A percentile compares a stretch with the other conserved stretches of the same genome.
phyloP scores from a whole-genome alignment of 805 yeast species.

The Sungouiozyma ichnusensis region DNA sequence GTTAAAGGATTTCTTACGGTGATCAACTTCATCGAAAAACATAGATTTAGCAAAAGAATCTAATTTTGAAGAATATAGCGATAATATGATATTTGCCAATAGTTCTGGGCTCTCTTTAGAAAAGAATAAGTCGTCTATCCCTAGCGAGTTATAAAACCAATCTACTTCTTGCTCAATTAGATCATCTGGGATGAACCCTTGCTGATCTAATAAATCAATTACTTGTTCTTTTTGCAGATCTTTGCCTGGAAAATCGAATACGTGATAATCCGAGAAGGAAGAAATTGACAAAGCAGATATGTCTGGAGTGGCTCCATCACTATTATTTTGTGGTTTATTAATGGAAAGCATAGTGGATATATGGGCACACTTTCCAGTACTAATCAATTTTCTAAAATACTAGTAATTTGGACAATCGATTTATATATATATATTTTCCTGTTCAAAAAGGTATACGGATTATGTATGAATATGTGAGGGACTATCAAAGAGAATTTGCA shows the following conservation, averaged over 20 bases:
- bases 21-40: constrained; percentile 22
- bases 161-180: constrained; percentile 76
- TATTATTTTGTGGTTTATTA: not conserved
- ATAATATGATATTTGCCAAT: constrained; percentile 75
- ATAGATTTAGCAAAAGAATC: constrained; percentile 68
- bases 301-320: constrained; percentile 24
- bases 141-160: constrained; percentile 82
- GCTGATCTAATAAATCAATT: constrained; percentile 65
- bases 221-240: constrained; percentile 73
- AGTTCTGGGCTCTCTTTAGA: constrained; percentile 74
- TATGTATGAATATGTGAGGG: too few species aligned
- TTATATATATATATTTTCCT: too few species aligned
- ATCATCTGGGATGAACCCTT: constrained; percentile 83
- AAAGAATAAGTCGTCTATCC: constrained; percentile 87
- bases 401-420: not conserved
- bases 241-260: constrained; percentile 69
- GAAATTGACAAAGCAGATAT: constrained; percentile 34
- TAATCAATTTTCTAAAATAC: not conserved
- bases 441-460: too few species aligned
- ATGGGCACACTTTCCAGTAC: too few species aligned
- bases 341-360: not conserved
- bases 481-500: too few species aligned
- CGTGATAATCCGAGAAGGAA: constrained; percentile 55
- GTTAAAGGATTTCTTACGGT: constrained; percentile 30
- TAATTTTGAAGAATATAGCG: constrained; percentile 85